Evolutionary conservation across 164 flowering plant species (phyloP).

Genomic region (Platanus orientalis): DNA sequence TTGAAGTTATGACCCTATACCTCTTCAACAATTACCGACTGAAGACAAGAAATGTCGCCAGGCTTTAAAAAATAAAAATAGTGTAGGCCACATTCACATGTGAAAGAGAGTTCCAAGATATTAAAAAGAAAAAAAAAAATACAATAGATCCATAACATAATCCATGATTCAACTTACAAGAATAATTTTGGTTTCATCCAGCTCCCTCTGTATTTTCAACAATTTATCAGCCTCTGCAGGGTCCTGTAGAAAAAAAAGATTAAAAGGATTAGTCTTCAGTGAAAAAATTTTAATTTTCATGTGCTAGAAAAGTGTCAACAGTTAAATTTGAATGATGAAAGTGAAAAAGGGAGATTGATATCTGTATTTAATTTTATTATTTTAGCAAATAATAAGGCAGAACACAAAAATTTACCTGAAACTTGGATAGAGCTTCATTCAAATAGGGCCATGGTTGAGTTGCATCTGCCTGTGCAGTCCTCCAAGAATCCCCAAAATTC

Average conservation of each 20-base stretch:
- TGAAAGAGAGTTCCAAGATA: not conserved
- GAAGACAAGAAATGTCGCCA: too few species aligned
- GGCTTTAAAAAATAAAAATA: too few species aligned
- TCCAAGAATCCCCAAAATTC: conserved; percentile 90
- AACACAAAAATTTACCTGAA: conserved; percentile 53
- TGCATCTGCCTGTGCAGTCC: conserved; percentile 50
- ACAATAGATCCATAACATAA: conserved; percentile 2
- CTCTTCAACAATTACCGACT: too few species aligned
- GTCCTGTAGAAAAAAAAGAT: conserved; percentile 38
- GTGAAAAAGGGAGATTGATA: not conserved
- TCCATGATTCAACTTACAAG: conserved; percentile 56
- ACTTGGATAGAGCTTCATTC: conserved; percentile 70
- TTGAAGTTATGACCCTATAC: too few species aligned
- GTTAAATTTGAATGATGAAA: not conserved
- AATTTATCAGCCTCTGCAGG: conserved; percentile 99
- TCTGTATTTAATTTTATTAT: not conserved
- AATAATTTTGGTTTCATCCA: conserved; percentile 98
- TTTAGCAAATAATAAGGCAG: not conserved
- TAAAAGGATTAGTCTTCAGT: too few species aligned
- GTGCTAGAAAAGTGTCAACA: not conserved
- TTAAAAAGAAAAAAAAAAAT: not conserved
- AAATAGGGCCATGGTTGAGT: conserved; percentile 87
- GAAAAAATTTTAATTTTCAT: not conserved
- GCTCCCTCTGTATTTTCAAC: conserved; percentile 87
- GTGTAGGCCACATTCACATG: not conserved